These are phyloP conservation scores for Dianthus caryophyllus DNA, from an alignment of 148 eudicot species.

Conservation along the genomic window DNA sequence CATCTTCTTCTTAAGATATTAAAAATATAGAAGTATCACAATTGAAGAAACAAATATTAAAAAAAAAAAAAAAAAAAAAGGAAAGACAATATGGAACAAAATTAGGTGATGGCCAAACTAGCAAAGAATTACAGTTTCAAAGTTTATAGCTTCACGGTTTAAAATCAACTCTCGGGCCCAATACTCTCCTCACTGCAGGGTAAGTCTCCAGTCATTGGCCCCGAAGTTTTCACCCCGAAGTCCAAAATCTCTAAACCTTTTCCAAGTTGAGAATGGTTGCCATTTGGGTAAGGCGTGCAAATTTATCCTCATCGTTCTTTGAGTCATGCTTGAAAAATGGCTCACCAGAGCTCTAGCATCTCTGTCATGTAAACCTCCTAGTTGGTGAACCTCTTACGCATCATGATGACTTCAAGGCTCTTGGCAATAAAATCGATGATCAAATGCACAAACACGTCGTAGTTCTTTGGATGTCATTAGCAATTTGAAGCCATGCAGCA, in stretches of 20 bases:
- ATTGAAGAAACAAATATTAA: too few species aligned
- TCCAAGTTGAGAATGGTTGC: slow-evolving; percentile 87
- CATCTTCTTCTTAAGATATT: neutral
- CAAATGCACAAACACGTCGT: slow-evolving; percentile 69
- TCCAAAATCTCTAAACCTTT: slow-evolving; percentile 91
- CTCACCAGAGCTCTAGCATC: slow-evolving; percentile 83
- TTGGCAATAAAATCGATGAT: slow-evolving; percentile 84
- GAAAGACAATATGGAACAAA: slow-evolving; percentile 8
- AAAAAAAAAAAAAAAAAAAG: neutral
- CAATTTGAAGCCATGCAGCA: slow-evolving; percentile 85
- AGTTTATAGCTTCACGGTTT: slow-evolving; percentile 86
- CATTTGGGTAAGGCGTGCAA: slow-evolving; percentile 92
- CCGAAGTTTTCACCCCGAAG: slow-evolving; percentile 96
- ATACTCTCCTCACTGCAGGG: slow-evolving; percentile 93
- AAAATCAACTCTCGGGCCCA: slow-evolving; percentile 85
- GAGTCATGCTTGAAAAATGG: slow-evolving; percentile 90
- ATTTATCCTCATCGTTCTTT: slow-evolving; percentile 95
- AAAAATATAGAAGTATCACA: neutral
- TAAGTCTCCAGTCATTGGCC: slow-evolving; percentile 98
- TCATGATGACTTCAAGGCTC: slow-evolving; percentile 96
- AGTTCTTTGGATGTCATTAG: slow-evolving; percentile 85
- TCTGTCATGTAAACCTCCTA: slow-evolving; percentile 93
- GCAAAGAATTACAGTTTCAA: slow-evolving; percentile 53
- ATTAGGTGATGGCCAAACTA: slow-evolving; percentile 8
- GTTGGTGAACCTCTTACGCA: slow-evolving; percentile 94